A percentile compares a stretch with the other conserved stretches of the same genome.
Conservation (phyloP, 768 basidiomycete species). For the Candolleomyces eurysporus region DNA sequence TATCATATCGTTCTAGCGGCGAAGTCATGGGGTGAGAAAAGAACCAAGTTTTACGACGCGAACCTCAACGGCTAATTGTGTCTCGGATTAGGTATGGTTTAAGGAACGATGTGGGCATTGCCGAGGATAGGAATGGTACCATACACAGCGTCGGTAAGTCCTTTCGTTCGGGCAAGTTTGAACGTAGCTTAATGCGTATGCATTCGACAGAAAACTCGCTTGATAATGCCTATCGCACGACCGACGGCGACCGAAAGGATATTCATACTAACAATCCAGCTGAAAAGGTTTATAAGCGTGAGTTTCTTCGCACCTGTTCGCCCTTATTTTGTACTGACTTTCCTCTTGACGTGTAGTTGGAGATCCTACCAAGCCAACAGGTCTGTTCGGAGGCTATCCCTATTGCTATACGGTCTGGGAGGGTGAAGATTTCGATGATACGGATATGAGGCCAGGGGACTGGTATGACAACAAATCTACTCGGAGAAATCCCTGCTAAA, state of each 20-base stretch:
- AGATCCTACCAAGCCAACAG: constrained; percentile 1
- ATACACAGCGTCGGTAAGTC: constrained; percentile 8
- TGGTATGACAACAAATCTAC: constrained; percentile 2
- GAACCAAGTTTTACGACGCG: not conserved
- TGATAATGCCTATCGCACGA: constrained; percentile 10
- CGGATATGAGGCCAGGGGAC: constrained; percentile 6
- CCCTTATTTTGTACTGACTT: not conserved
- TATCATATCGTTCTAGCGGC: not conserved
- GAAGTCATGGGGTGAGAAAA: constrained; percentile 6
- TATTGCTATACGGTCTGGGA: constrained; percentile 13
- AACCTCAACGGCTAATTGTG: not conserved
- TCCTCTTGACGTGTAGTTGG: constrained; percentile 6
- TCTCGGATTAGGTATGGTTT: constrained; percentile 2
- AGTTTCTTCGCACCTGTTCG: not conserved
- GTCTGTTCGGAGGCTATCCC: constrained; percentile 14
- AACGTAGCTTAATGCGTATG: not conserved
- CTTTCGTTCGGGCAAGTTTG: not conserved
- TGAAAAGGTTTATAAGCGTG: constrained; percentile 13
- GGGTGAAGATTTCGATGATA: constrained; percentile 5
- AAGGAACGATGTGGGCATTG: constrained; percentile 8
- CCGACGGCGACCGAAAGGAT: constrained; percentile 7
- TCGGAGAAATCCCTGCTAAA: not conserved
- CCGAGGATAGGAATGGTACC: constrained; percentile 6
- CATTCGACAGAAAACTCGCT: constrained; percentile 9
- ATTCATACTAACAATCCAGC: constrained; percentile 15